These are phyloP conservation scores for Candida tibetensis DNA, from an alignment of 805 yeast species.

Conservation along the genomic window DNA sequence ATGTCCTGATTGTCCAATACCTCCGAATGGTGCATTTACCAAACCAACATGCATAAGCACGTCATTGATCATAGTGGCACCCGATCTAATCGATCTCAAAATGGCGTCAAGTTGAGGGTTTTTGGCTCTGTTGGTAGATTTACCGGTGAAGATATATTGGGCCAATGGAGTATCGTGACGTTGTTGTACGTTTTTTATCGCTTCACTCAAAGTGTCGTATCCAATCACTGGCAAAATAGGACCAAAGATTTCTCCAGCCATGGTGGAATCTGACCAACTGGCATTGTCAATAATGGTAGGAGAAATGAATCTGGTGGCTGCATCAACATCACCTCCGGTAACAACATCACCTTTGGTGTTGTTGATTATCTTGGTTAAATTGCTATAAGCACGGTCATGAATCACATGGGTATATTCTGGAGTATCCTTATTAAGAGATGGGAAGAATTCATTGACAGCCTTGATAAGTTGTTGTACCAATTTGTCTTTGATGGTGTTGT, in stretches of 20 bases:
- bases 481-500: constrained; percentile 51
- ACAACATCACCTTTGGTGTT: constrained; percentile 53
- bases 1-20: constrained; percentile 78
- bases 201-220: constrained; percentile 44
- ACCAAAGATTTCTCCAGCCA: constrained; percentile 79
- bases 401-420: constrained; percentile 57
- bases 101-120: constrained; percentile 44
- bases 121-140: constrained; percentile 44
- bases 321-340: constrained; percentile 44
- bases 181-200: constrained; percentile 41
- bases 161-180: constrained; percentile 80
- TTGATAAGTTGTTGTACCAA: constrained; percentile 43
- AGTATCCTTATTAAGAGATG: constrained; percentile 26
- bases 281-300: constrained; percentile 75
- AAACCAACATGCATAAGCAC: constrained; percentile 68
- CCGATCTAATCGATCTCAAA: constrained; percentile 59
- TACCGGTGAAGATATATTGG: constrained; percentile 59
- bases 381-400: constrained; percentile 50
- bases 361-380: constrained; percentile 43
- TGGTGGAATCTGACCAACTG: constrained; percentile 61
- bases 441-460: constrained; percentile 45
- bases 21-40: constrained; percentile 81
- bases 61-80: constrained; percentile 70
- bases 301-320: constrained; percentile 48
- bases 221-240: constrained; percentile 77